phyloP scores from a whole-genome alignment of 1,139 yeast genomes.

The Petasospora fabianii region DNA sequence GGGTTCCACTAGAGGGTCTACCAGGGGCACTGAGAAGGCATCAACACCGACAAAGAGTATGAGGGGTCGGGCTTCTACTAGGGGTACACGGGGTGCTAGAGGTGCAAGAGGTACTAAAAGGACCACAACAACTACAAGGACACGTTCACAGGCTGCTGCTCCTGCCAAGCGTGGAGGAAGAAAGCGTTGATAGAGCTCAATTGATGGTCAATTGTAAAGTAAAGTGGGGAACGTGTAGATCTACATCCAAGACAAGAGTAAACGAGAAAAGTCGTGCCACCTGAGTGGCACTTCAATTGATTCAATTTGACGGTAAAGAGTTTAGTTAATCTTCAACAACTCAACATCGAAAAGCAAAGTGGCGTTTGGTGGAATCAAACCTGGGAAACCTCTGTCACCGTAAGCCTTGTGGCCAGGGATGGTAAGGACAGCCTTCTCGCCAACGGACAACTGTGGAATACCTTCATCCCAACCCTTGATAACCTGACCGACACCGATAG shows the following conservation, averaged over 20 bases:
- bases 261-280: no score
- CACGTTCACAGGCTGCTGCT: conserved; percentile 4
- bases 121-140: conserved; percentile 8
- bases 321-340: conserved; percentile 66
- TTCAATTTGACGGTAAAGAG: neutral
- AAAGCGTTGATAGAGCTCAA: neutral
- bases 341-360: conserved; percentile 60
- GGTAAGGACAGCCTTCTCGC: conserved; percentile 73
- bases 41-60: no score
- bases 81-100: conserved; percentile 8
- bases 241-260: no score
- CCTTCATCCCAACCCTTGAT: conserved; percentile 91
- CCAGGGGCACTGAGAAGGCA: neutral
- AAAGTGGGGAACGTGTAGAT: no score
- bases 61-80: neutral
- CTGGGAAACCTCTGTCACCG: conserved; percentile 74
- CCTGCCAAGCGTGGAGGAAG: neutral
- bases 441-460: conserved; percentile 74
- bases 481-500: conserved; percentile 72
- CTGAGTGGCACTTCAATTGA: neutral
- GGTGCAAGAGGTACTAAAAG: conserved; percentile 13
- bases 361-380: conserved; percentile 70
- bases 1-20: conserved; percentile 10
- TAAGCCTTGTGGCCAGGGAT: conserved; percentile 79
- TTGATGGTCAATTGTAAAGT: no score